Percentiles rank a stretch among this genome's conserved stretches.
These are phyloP conservation scores for Ajuga chamaepitys DNA, from an alignment of 257 asterid genomes.

Conservation along the genomic window DNA sequence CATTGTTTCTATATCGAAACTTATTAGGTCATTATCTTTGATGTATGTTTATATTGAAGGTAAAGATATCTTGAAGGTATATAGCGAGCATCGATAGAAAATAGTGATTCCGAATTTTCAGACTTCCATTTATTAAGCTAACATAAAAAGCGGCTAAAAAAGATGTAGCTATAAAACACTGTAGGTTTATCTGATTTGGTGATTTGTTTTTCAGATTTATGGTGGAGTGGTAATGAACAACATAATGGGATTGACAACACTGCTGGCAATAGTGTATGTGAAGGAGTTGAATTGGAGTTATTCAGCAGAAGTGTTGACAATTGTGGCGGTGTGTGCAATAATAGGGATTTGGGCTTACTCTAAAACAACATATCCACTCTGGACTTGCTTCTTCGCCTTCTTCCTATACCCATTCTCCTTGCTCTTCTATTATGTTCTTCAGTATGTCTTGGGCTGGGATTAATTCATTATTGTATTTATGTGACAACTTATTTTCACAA, in stretches of 20 bases:
- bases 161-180: neutral
- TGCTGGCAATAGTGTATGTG: conserved; percentile 20
- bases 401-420: conserved; percentile 28
- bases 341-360: conserved; percentile 28
- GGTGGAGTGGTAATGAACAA: conserved; percentile 49
- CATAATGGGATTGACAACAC: conserved; percentile 26
- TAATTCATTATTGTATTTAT: neutral
- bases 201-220: conserved; percentile 24
- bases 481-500: too few relatives aligned
- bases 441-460: conserved; percentile 21
- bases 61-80: too few relatives aligned
- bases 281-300: conserved; percentile 34
- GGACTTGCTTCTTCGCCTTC: conserved; percentile 30
- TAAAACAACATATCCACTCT: conserved; percentile 21
- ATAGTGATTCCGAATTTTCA: too few relatives aligned
- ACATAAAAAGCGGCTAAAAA: too few relatives aligned
- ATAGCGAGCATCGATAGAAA: too few relatives aligned
- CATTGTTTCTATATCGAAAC: too few relatives aligned
- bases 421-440: conserved; percentile 16
- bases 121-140: too few relatives aligned
- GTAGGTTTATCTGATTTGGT: neutral
- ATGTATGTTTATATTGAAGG: too few relatives aligned
- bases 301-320: conserved; percentile 32
- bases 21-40: too few relatives aligned
- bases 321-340: conserved; percentile 23